Percentiles rank a stretch among this genome's conserved stretches.
These are phyloP conservation scores for Penicillium sp. DNA, from an alignment of 2,329 filamentous ascomycete genomes.

Conservation along the genomic window DNA sequence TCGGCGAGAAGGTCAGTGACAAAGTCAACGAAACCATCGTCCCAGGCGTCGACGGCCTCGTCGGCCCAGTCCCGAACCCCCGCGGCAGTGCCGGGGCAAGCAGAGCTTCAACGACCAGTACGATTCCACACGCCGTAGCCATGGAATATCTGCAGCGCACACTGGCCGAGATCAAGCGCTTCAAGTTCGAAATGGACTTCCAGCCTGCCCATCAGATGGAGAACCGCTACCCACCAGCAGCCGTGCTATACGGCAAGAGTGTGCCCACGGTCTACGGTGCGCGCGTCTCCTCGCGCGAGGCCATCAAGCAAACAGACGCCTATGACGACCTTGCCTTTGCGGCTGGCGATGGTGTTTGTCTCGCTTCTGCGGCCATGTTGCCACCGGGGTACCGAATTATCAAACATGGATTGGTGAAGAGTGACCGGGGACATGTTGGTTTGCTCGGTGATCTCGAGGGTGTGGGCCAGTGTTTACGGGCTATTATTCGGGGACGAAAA, in stretches of 20 bases:
- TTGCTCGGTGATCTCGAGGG: conserved; percentile 81
- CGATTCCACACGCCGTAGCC: conserved; percentile 55
- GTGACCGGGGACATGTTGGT: conserved; percentile 82
- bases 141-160: conserved; percentile 72
- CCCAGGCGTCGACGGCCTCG: conserved; percentile 32
- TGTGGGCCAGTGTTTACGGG: conserved; percentile 70
- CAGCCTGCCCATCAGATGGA: conserved; percentile 55
- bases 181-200: conserved; percentile 73
- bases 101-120: conserved; percentile 32
- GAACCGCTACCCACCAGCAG: conserved; percentile 80
- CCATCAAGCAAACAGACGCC: conserved; percentile 70
- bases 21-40: conserved; percentile 18
- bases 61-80: conserved; percentile 26
- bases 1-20: conserved; percentile 1
- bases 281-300: conserved; percentile 68
- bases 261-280: conserved; percentile 83
- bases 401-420: conserved; percentile 70
- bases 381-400: conserved; percentile 75
- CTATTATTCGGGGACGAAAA: conserved; percentile 63
- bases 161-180: conserved; percentile 67
- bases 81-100: conserved; percentile 27
- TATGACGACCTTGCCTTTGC: conserved; percentile 88
- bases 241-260: conserved; percentile 81
- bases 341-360: conserved; percentile 82
- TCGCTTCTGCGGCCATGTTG: conserved; percentile 81